A percentile compares a stretch with the other conserved stretches of the same genome.
Conservation (phyloP, 345 rosid genomes). For the Murraya paniculata region DNA sequence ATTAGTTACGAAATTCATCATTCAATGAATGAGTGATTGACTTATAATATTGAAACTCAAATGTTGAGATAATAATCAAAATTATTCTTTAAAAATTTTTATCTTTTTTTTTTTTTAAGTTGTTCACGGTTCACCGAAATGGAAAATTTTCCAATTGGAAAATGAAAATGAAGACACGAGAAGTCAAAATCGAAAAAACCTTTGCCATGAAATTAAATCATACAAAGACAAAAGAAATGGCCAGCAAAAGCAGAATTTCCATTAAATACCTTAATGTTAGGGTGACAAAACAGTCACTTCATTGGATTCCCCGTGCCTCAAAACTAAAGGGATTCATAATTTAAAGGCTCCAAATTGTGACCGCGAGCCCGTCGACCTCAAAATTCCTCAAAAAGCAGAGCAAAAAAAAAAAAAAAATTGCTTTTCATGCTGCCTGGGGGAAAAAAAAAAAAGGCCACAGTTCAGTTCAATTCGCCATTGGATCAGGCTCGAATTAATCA, state of each 20-base stretch:
- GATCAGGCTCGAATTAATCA: not conserved
- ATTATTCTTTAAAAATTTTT: too few species aligned
- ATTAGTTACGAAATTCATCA: too few species aligned
- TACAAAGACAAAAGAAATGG: not conserved
- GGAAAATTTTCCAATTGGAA: too few species aligned
- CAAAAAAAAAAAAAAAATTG: not conserved
- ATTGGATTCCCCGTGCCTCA: slow-evolving; percentile 5
- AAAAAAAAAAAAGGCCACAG: too few species aligned
- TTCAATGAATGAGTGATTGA: too few species aligned
- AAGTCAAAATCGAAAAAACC: not conserved
- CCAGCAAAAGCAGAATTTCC: not conserved
- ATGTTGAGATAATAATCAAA: too few species aligned
- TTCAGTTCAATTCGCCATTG: not conserved
- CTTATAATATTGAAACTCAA: too few species aligned
- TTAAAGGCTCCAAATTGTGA: not conserved
- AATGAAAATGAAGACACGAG: too few species aligned
- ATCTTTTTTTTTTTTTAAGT: too few species aligned
- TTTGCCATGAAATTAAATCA: not conserved
- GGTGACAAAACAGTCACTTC: slow-evolving; percentile 6
- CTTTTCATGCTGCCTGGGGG: not conserved
- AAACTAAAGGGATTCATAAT: not conserved
- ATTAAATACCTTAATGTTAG: not conserved
- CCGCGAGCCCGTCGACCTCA: not conserved
- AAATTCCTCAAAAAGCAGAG: not conserved
- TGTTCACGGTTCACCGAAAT: too few species aligned